These are phyloP conservation scores for Linum usitatissimum DNA, from an alignment of 345 rosid species.

Conservation along the genomic window DNA sequence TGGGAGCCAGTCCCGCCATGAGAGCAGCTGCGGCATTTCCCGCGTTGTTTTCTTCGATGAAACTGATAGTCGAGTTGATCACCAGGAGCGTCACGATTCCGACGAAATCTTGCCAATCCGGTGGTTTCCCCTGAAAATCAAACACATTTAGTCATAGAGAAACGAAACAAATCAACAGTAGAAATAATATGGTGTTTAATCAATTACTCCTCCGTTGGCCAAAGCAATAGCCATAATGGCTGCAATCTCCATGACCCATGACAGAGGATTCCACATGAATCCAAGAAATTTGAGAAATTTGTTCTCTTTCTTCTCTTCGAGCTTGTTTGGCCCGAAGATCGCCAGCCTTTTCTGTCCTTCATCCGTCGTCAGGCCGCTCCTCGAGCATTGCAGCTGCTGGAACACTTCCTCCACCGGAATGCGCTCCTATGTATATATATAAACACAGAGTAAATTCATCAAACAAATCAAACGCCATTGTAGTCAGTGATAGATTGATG, in stretches of 20 bases:
- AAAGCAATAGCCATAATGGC: constrained; percentile 89
- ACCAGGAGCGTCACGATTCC: constrained; percentile 64
- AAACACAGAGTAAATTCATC: no score
- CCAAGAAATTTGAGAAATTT: constrained; percentile 77
- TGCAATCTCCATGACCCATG: constrained; percentile 96
- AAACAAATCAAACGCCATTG: no score
- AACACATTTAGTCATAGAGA: no score
- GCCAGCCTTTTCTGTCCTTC: constrained; percentile 71
- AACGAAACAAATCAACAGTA: no score
- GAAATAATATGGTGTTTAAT: no score
- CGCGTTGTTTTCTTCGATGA: constrained; percentile 87
- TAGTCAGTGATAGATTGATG: no score
- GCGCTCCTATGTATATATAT: no score
- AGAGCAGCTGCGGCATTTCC: constrained; percentile 96
- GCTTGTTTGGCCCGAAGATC: constrained; percentile 74
- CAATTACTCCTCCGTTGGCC: constrained; percentile 58
- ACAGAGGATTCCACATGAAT: constrained; percentile 93
- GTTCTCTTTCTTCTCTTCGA: constrained; percentile 74
- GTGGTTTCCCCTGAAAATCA: constrained; percentile 40
- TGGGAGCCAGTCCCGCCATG: constrained; percentile 94
- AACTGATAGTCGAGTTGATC: constrained; percentile 86
- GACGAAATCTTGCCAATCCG: constrained; percentile 91
- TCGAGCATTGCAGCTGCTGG: constrained; percentile 59
- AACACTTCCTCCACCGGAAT: constrained; percentile 69
- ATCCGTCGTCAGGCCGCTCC: constrained; percentile 53